Evolutionary conservation across 306 rosid species (phyloP).

Genomic region (Aeschynomene evenia): DNA sequence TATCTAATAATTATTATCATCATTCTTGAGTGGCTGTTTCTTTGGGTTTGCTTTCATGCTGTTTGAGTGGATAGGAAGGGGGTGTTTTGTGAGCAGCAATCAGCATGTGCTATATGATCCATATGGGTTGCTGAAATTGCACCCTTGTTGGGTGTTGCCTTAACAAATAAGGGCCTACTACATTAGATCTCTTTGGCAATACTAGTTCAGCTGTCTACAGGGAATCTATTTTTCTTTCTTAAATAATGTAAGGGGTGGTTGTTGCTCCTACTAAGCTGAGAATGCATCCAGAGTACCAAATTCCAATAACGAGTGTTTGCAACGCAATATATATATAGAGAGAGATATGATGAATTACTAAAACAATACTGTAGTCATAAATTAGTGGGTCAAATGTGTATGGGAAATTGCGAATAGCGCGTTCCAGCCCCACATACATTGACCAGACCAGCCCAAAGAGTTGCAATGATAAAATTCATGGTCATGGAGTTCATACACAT

Average conservation of each 20-base stretch:
- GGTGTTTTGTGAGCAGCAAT: constrained; percentile 32
- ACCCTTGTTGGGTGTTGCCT: constrained; percentile 41
- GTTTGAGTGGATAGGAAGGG: neutral
- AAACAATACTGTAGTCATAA: neutral
- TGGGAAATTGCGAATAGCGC: neutral
- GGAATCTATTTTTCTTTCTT: neutral
- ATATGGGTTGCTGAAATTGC: constrained; percentile 26
- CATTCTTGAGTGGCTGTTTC: constrained; percentile 1
- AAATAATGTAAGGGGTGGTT: neutral
- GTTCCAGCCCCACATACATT: neutral
- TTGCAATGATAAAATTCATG: neutral
- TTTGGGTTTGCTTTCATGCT: constrained; percentile 1
- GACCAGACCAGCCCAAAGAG: neutral
- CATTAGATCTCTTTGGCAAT: constrained; percentile 11
- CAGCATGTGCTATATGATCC: constrained; percentile 47
- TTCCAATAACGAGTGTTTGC: neutral
- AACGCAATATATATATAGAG: neutral
- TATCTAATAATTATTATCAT: neutral
- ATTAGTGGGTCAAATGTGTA: neutral
- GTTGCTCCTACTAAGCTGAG: neutral
- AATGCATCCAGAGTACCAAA: neutral
- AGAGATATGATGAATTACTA: neutral
- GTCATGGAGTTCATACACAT: neutral
- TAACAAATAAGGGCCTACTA: constrained; percentile 40
- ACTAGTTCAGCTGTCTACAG: neutral